A percentile compares a stretch with the other conserved stretches of the same genome.
phyloP scores from a whole-genome alignment of 768 basidiomycete species.

The Tubosaeta sp. region DNA sequence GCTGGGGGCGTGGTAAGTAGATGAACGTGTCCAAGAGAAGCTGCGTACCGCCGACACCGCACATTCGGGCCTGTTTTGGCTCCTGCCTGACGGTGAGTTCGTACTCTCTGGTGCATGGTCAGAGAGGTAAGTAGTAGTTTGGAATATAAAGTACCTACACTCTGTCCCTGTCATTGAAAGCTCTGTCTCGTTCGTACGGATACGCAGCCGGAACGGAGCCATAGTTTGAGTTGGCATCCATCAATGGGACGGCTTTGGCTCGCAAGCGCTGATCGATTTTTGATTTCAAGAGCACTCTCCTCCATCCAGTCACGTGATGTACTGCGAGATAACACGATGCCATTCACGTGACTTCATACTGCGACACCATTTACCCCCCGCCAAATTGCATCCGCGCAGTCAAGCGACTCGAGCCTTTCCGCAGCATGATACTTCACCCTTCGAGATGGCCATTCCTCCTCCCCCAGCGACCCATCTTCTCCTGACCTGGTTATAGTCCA shows the following conservation, averaged over 20 bases:
- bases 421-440: conserved; percentile 47
- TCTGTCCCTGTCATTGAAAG: conserved; percentile 33
- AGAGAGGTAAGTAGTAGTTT: background rate
- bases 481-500: conserved; percentile 43
- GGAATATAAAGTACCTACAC: conserved; percentile 26
- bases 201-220: conserved; percentile 24
- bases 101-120: conserved; percentile 61
- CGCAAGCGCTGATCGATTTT: conserved; percentile 14
- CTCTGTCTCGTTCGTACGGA: conserved; percentile 28
- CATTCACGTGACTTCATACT: too few species aligned
- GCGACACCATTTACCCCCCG: background rate
- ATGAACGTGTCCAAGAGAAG: background rate
- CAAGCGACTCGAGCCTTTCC: conserved; percentile 65
- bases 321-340: too few species aligned
- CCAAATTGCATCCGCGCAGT: conserved; percentile 53
- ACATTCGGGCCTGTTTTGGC: conserved; percentile 90
- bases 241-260: conserved; percentile 5
- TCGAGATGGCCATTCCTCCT: conserved; percentile 56
- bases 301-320: conserved; percentile 38
- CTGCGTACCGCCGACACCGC: conserved; percentile 78
- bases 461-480: conserved; percentile 35
- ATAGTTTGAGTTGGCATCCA: conserved; percentile 26
- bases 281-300: background rate
- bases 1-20: conserved; percentile 41
- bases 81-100: conserved; percentile 85